Evolutionary conservation across 768 basidiomycete genomes (phyloP).

Genomic region (Pleurotus eryngii): DNA sequence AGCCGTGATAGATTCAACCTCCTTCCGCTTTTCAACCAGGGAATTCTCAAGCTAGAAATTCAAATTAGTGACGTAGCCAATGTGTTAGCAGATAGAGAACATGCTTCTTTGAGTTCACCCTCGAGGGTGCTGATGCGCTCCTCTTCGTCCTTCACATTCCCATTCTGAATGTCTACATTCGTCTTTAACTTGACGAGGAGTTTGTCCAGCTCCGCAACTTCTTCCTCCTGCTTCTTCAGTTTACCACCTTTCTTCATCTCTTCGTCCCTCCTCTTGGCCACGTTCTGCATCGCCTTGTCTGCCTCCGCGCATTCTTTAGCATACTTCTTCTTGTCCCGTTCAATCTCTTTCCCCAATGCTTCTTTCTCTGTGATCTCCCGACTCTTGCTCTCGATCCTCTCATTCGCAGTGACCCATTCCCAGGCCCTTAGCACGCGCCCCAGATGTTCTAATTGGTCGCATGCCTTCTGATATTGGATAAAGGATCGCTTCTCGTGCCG

Average conservation of each 20-base stretch:
- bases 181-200: slow-evolving; percentile 78
- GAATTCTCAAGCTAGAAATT: slow-evolving; percentile 49
- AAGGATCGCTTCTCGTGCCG: slow-evolving; percentile 86
- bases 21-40: slow-evolving; percentile 53
- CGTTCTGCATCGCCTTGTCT: slow-evolving; percentile 62
- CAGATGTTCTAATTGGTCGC: slow-evolving; percentile 83
- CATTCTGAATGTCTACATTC: slow-evolving; percentile 78
- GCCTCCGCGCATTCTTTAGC: slow-evolving; percentile 55
- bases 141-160: slow-evolving; percentile 77
- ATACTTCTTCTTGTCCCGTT: slow-evolving; percentile 48
- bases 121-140: slow-evolving; percentile 48
- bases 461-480: slow-evolving; percentile 86
- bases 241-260: slow-evolving; percentile 94
- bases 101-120: slow-evolving; percentile 59
- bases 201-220: slow-evolving; percentile 75
- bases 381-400: slow-evolving; percentile 52
- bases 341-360: slow-evolving; percentile 41
- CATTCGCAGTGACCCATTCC: slow-evolving; percentile 74
- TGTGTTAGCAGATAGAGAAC: slow-evolving; percentile 15
- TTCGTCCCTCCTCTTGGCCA: slow-evolving; percentile 74
- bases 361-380: slow-evolving; percentile 49
- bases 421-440: slow-evolving; percentile 79
- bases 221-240: slow-evolving; percentile 80
- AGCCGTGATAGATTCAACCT: slow-evolving; percentile 53
- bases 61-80: background rate